Evolutionary conservation across 2,329 filamentous ascomycete genomes (phyloP), one percentile per base, ranked within the genome.

Genomic region (Paraphaeosphaeria sporulosa): DNA sequence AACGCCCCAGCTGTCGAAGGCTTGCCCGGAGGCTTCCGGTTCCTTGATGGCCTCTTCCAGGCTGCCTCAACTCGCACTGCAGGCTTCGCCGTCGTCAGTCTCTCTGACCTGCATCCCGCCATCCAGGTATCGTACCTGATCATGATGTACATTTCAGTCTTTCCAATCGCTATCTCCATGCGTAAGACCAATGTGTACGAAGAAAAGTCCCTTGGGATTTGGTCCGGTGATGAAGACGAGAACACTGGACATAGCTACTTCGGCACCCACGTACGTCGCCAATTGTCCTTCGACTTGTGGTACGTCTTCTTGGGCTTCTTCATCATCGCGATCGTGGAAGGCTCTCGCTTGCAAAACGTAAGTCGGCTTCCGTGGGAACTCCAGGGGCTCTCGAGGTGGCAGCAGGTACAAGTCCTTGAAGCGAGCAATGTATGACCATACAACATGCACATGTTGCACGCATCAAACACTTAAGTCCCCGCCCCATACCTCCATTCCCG

Each of bases 101-200:
- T 98, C 42, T 82, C 90, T 1, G 80, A 86, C 0, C 82, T 99
- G 1, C 94, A 98, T 67, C 94, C 95, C 1, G 95, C 91, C 3
- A 92, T 97, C 59, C 94, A 97, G 71, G 93, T 96, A 15, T 92
- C 93, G 25, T 98, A 97, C 80, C 83, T 98, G 78, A 89, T 98
- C 78, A 98, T 98, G 95, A 98, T 98, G 95, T 98, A 98, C 78
- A 97, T 98, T 63, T 97, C 94, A 59, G 92, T 97, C 61, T 96
- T 97, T 69, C 94, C 94, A 5, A 96, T 98, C 69, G 94, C 95
- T 74, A 98, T 98, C 71, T 95, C 92, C 7, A 91, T 98, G 70
- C 93, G 94, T 55, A 86, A 92, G 65, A 97, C 94, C 60, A 98
- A 98, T 75, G 94, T 97, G 2, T 98, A 98, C 81, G 94, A 97